Evolutionary conservation across 2,329 filamentous ascomycete species (phyloP).

Genomic region (Chalaropsis ovoidea): DNA sequence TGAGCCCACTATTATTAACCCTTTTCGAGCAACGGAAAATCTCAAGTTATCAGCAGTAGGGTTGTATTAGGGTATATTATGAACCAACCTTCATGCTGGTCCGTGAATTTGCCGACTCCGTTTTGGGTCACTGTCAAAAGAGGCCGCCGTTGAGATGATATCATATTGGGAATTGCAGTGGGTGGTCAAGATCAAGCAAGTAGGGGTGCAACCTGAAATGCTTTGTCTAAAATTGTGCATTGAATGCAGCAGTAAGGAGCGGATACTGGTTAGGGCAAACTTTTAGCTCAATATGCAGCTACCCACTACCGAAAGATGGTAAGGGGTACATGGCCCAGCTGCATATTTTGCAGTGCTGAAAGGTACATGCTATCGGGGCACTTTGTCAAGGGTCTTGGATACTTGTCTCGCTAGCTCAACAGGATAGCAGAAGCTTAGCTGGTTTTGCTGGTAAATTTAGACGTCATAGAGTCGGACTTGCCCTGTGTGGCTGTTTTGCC

Average conservation of each 20-base stretch:
- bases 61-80: neutral
- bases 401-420: conserved; percentile 1
- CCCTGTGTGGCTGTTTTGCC: neutral
- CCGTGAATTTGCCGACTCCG: neutral
- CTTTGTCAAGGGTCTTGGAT: conserved; percentile 3
- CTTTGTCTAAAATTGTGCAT: conserved; percentile 9
- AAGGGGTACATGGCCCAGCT: neutral
- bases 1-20: no score
- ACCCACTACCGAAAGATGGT: neutral
- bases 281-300: conserved; percentile 8
- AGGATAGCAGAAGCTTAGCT: conserved; percentile 4
- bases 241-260: conserved; percentile 4
- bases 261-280: conserved; percentile 4
- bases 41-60: neutral
- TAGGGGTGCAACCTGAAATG: neutral
- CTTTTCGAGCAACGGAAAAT: no score
- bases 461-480: neutral
- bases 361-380: neutral
- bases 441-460: neutral
- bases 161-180: neutral
- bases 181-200: neutral
- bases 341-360: neutral
- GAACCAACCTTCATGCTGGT: no score
- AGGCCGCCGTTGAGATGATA: conserved; percentile 11
- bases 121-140: neutral